Conservation (phyloP, 345 rosid species). For the Citrus sp. region DNA sequence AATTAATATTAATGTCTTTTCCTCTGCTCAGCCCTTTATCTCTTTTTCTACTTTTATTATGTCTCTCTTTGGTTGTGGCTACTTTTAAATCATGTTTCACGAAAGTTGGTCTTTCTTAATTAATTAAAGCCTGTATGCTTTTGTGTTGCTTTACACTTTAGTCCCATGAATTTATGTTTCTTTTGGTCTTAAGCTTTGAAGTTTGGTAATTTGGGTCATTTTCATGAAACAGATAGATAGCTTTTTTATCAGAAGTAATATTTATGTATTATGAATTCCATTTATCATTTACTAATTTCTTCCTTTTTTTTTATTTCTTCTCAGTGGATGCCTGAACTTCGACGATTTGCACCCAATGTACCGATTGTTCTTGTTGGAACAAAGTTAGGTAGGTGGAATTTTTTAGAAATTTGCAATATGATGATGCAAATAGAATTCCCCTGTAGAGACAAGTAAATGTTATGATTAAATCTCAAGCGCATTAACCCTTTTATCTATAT, state of each 20-base stretch:
- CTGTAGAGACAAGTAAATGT: neutral
- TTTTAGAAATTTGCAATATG: neutral
- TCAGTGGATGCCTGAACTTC: conserved; percentile 99
- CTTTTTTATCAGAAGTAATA: neutral
- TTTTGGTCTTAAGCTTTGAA: no score
- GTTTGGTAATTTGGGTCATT: no score
- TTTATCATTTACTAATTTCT: conserved; percentile 2
- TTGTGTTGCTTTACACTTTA: conserved; percentile 8
- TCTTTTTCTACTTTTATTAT: neutral
- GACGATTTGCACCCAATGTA: conserved; percentile 90
- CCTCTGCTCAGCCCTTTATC: neutral
- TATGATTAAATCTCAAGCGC: neutral
- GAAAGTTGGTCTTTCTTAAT: conserved; percentile 15
- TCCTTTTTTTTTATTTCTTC: conserved; percentile 5
- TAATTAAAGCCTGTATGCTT: conserved; percentile 13
- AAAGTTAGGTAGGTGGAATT: conserved; percentile 61
- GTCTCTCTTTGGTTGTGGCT: conserved; percentile 6
- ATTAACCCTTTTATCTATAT: neutral
- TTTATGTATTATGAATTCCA: neutral
- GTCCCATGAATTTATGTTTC: neutral
- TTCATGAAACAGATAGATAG: no score
- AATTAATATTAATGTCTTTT: conserved; percentile 10
- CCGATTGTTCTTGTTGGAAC: conserved; percentile 98
- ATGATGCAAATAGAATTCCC: neutral
- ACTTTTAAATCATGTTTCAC: conserved; percentile 13